Conservation (phyloP, 441 rosid species). For the Populus trichocarpa region DNA sequence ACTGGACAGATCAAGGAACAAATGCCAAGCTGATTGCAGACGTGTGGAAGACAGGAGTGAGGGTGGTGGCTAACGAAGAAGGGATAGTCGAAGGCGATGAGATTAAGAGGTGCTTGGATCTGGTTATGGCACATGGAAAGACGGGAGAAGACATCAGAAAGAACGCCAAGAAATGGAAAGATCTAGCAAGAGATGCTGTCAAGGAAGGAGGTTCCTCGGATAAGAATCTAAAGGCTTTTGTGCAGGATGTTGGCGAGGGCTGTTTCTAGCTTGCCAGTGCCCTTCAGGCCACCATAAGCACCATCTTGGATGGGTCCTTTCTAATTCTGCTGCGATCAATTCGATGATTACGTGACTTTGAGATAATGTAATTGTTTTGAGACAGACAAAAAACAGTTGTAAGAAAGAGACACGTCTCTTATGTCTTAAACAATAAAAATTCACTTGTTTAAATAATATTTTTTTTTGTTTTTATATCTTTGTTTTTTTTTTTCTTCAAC, state of each 20-base stretch:
- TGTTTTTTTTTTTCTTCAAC: no score
- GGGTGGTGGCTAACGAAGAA: conserved; percentile 14
- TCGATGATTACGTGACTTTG: no score
- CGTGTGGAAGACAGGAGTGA: conserved; percentile 28
- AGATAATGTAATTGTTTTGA: not conserved
- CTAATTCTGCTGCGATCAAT: not conserved
- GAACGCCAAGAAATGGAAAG: conserved; percentile 28
- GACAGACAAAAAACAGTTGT: not conserved
- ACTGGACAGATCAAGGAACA: conserved; percentile 28
- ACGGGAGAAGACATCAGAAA: conserved; percentile 16
- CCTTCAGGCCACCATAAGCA: no score
- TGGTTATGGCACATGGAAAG: conserved; percentile 22
- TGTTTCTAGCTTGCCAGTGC: not conserved
- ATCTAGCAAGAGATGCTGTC: conserved; percentile 26
- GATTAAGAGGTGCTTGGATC: conserved; percentile 26
- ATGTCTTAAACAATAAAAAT: no score
- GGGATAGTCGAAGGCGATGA: conserved; percentile 23
- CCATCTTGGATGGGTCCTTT: no score
- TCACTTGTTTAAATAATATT: no score
- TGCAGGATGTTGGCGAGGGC: not conserved
- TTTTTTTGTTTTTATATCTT: no score
- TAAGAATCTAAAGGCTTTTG: conserved; percentile 20
- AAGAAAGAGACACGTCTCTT: not conserved
- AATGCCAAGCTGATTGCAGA: conserved; percentile 32
- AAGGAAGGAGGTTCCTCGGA: conserved; percentile 31